Percentiles rank a stretch among this genome's conserved stretches.
Conservation (phyloP, 2,329 filamentous ascomycete genomes). For the Helminthosporium solani region DNA sequence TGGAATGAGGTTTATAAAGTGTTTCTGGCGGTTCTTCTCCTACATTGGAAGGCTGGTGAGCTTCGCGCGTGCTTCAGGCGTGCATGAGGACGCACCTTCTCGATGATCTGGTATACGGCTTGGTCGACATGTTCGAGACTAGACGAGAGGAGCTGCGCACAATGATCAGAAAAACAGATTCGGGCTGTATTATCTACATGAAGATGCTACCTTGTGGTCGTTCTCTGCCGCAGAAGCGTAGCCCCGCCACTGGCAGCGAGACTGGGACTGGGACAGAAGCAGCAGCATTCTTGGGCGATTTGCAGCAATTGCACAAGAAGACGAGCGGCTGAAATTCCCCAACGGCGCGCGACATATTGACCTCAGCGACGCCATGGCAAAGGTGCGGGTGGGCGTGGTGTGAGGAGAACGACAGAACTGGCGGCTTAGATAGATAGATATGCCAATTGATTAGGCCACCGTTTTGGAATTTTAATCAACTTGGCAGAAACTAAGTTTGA, state of each 20-base stretch:
- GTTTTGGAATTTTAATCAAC: too few relatives aligned
- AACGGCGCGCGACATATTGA: conserved; percentile 43
- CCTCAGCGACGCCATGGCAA: conserved; percentile 47
- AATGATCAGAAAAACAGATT: conserved; percentile 12
- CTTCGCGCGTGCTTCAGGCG: conserved; percentile 12
- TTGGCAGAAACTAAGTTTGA: too few relatives aligned
- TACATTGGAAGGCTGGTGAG: conserved; percentile 43
- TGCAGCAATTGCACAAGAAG: conserved; percentile 28
- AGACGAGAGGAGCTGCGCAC: conserved; percentile 69
- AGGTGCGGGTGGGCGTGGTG: conserved; percentile 7
- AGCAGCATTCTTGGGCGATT: conserved; percentile 34
- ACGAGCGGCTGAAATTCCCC: conserved; percentile 34
- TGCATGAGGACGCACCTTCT: conserved; percentile 64
- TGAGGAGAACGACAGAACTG: not conserved
- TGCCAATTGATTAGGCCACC: too few relatives aligned
- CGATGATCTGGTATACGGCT: conserved; percentile 81
- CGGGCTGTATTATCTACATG: not conserved
- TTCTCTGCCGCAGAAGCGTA: conserved; percentile 47
- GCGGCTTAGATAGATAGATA: not conserved
- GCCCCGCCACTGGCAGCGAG: conserved; percentile 45
- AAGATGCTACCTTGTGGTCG: conserved; percentile 52
- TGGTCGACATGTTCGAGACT: conserved; percentile 84
- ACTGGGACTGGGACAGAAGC: too few relatives aligned
- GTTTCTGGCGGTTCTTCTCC: conserved; percentile 95
- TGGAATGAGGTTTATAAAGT: conserved; percentile 98